These are phyloP conservation scores for Brasilioporus rufonigricans DNA, from an alignment of 768 basidiomycete species.

Conservation along the genomic window DNA sequence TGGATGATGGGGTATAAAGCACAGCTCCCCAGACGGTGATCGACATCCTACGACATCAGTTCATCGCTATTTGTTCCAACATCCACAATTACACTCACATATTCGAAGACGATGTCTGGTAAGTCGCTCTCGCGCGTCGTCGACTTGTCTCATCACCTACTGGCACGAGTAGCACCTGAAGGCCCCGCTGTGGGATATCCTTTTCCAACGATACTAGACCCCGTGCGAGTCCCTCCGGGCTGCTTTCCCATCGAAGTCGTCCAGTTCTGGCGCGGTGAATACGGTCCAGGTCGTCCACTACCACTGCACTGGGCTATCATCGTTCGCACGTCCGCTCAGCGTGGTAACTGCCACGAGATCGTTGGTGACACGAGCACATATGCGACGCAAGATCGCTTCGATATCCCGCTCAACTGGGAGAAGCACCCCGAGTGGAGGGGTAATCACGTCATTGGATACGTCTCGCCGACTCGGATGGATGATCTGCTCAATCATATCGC, in stretches of 20 bases:
- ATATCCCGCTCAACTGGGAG: conserved; percentile 2
- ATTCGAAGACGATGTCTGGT: conserved; percentile 3
- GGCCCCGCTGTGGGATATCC: background rate
- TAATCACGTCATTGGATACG: conserved; percentile 18
- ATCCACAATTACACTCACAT: background rate
- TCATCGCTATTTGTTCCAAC: background rate
- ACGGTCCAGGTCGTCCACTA: background rate
- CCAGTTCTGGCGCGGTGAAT: conserved; percentile 30
- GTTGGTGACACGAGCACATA: conserved; percentile 21
- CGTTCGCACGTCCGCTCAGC: conserved; percentile 17
- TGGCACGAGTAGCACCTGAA: background rate
- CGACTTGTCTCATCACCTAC: background rate
- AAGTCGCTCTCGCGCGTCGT: background rate
- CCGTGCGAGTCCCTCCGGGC: conserved; percentile 17
- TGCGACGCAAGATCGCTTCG: conserved; percentile 9
- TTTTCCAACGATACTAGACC: conserved; percentile 13
- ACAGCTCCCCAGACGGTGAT: background rate
- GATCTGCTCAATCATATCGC: conserved; percentile 13
- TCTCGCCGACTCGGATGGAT: conserved; percentile 10
- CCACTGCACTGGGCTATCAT: conserved; percentile 29
- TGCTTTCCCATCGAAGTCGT: conserved; percentile 24
- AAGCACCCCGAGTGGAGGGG: conserved; percentile 23
- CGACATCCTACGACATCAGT: background rate
- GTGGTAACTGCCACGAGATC: conserved; percentile 26
- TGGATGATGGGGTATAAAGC: conserved; percentile 7